Evolutionary conservation across 345 rosid genomes (phyloP), one percentile per base, ranked within the genome.

Genomic region (Rubroshorea leprosula): DNA sequence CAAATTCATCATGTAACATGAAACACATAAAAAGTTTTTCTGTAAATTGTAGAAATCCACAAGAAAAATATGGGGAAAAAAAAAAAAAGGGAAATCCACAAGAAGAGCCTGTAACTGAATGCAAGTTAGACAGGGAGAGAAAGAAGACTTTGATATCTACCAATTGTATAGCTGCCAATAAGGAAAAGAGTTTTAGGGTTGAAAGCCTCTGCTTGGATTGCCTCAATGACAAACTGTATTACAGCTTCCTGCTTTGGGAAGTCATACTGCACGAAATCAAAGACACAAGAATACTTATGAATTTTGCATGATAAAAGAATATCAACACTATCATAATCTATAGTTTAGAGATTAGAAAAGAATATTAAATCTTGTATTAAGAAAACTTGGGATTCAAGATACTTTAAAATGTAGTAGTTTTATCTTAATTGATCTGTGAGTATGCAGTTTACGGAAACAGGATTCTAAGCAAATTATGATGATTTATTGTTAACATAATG

Each of bases 211-310:
- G 96, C 99, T 83, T 93, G 97, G 68, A 89, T 93, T 62, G 94
- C 82, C 76, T 93, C 99, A 48, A 89, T 66, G 58, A 92, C 99
- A 62, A 92, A 92, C 66, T 92, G 97, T 72, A 86, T 79, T 14
- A 89, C 96, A 21, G 84, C 85, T 60, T 89, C 99, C 68, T 92
- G 95, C 77, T 83, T 86, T 38, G 99, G 99, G 68, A 92, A 89
- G 80, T 92, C 98, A 62, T 92, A 82, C 97, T 91, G 78, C 71
- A 74, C 61, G 52, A 69, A 57, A 54, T 49, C 54, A 54, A 2
- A 44, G 51, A 8, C 31, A 64, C 58, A 23, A 65, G 41, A 47
- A 51, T 8, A 50, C 5, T 23, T 49, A 7, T 15, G 47, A 44
- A 7, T 14, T 2, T 11, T 41, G 35, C 9, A 4, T 29, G 9